Evolutionary conservation across 2,329 filamentous ascomycete genomes (phyloP), one percentile per base, ranked within the genome.

Genomic region (Pseudopithomyces chartarum): DNA sequence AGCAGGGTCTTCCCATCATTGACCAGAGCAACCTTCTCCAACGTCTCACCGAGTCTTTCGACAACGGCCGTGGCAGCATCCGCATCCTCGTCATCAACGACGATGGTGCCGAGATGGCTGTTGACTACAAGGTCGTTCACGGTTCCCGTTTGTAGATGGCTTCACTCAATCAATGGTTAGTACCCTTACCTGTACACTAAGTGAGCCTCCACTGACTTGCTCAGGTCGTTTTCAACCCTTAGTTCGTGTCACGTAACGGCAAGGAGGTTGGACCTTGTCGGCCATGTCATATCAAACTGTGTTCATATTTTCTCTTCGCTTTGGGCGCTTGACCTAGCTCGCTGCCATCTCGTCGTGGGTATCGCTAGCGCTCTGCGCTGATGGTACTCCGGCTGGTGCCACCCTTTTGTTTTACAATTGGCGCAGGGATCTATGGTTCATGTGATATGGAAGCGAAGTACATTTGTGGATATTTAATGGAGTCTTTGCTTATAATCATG

Each of bases 41-140:
- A 66, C 91, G 93, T 71, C 90, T 99, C 66, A 82, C 85, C 71
- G 86, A 90, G 67, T 87, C 92, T 66, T 99, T 97, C 80, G 88
- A 91, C 81, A 89, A 91, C 69, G 95, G 95, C 77, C 91, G 93
- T 77, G 95, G 95, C 79, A 92, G 88, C 76, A 90, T 99, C 75
- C 91, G 95, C 69, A 92, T 96, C 74, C 88, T 98, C 61, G 95
- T 99, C 79, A 93, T 99, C 81, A 92, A 88, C 79, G 95, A 99
- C 80, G 85, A 89, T 73, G 93, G 92, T 71, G 88, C 90, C 73
- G 95, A 99, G 87, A 88, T 99, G 75, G 93, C 90, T 70, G 95
- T 99, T 69, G 95, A 99, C 87, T 95, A 96, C 88, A 98, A 97
- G 90, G 90, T 96, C 76, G 90, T 98, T 76, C 95, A 99, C 83